phyloP scores from a whole-genome alignment of 164 flowering plant species.

The Magnolia kwangsiensis region DNA sequence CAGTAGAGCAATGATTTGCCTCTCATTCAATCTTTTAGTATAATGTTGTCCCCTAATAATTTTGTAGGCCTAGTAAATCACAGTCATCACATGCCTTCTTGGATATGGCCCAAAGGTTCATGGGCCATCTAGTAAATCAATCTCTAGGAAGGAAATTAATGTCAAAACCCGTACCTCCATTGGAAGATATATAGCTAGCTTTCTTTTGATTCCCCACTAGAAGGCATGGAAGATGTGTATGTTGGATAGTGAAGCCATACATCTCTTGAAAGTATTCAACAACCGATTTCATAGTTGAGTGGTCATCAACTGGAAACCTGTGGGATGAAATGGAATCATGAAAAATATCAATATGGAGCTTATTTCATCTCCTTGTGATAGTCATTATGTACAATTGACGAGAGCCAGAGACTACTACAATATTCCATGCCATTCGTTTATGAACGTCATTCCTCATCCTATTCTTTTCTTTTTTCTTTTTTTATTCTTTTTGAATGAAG shows the following conservation, averaged over 20 bases:
- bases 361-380: too few relatives aligned
- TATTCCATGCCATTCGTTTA: too few relatives aligned
- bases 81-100: slow-evolving; percentile 5
- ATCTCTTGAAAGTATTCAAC: slow-evolving; percentile 66
- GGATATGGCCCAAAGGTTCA: neutral
- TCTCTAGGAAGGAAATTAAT: neutral
- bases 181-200: slow-evolving; percentile 70
- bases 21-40: slow-evolving; percentile 79
- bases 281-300: slow-evolving; percentile 58
- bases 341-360: neutral
- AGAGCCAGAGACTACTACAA: too few relatives aligned
- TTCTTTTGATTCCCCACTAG: slow-evolving; percentile 68
- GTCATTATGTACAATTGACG: too few relatives aligned
- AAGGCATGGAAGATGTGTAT: slow-evolving; percentile 64
- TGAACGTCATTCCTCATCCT: too few relatives aligned
- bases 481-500: too few relatives aligned
- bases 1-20: slow-evolving; percentile 66
- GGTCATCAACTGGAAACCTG: slow-evolving; percentile 65
- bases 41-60: slow-evolving; percentile 78
- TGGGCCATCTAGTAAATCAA: neutral
- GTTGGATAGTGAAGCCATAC: slow-evolving; percentile 64
- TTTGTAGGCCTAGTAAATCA: slow-evolving; percentile 61
- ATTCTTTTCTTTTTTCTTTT: too few relatives aligned
- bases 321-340: neutral
- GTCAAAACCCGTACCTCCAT: slow-evolving; percentile 50